Evolutionary conservation across 2,329 filamentous ascomycete genomes (phyloP).

Genomic region (Dactylonectria estremocensis): DNA sequence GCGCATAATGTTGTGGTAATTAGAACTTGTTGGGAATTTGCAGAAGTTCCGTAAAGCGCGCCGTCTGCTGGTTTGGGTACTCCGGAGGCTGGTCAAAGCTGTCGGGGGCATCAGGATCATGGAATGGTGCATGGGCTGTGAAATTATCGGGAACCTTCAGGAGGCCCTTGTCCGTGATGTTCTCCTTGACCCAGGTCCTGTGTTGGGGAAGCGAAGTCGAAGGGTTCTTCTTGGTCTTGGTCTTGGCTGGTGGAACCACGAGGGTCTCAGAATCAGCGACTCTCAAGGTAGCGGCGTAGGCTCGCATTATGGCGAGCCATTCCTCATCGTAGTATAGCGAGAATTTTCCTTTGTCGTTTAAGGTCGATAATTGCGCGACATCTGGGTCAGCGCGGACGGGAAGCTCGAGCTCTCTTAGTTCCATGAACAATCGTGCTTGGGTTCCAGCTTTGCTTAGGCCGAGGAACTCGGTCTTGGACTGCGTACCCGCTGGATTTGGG

Average conservation of each 20-base stretch:
- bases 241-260: conserved; percentile 77
- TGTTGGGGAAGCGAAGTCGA: conserved; percentile 19
- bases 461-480: conserved; percentile 85
- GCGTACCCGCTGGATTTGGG: conserved; percentile 75
- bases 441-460: conserved; percentile 91
- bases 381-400: conserved; percentile 33
- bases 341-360: conserved; percentile 5
- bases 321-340: conserved; percentile 87
- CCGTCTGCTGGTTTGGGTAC: conserved; percentile 89
- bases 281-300: conserved; percentile 76
- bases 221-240: conserved; percentile 64
- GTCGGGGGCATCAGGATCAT: conserved; percentile 70
- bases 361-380: conserved; percentile 58
- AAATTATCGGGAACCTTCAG: conserved; percentile 85
- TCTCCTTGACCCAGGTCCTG: conserved; percentile 81
- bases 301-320: conserved; percentile 93
- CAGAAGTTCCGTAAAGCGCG: conserved; percentile 82
- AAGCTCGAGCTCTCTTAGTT: conserved; percentile 66
- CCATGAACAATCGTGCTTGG: conserved; percentile 84
- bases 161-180: conserved; percentile 74
- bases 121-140: conserved; percentile 79
- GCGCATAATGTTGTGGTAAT: not conserved
- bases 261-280: conserved; percentile 75
- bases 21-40: conserved; percentile 23
- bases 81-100: conserved; percentile 77